Evolutionary conservation across 1,139 yeast genomes (phyloP), one percentile per base, ranked within the genome.

Genomic region (Geotrichum klebahnii): DNA sequence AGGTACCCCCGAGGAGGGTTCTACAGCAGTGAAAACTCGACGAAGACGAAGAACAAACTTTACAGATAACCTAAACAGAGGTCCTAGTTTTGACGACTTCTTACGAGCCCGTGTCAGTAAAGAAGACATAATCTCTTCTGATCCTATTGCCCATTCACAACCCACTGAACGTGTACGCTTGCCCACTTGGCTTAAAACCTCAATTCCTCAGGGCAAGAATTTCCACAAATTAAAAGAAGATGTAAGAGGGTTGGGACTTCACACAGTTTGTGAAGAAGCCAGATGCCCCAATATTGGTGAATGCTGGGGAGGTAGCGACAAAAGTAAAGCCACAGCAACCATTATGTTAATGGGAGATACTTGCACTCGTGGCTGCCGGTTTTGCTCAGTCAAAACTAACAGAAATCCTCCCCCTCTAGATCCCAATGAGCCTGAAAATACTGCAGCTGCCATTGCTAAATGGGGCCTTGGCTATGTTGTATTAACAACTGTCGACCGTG

Each of bases 391-490:
- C 46, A 94, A 94, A 69, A 94, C 98, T 1, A 82, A 82, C 67
- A 77, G 98, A 61, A 73, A 73, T 3, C 99, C 99, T 0, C 81
- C 84, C 0, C 80, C 89, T 9, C 84, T 96, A 5, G 98, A 94
- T 69, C 96, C 97, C 28, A 81, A 79, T 75, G 99, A 94, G 66
- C 99, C 99, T 0, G 96, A 87, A 66, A 89, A 92, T 63, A 94
- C 98, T 0, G 97, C 98, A 0, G 97, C 87, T 62, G 98, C 98
- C 24, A 89, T 94, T 54, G 82, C 90, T 48, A 81, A 96, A 69
- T 94, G 99, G 99, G 98, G 97, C 0, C 77, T 94, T 57, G 99
- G 99, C 24, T 94, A 94, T 66, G 97, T 94, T 31, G 99, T 94
- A 35, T 74, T 94, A 59, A 94, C 99, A 20, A 90, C 98, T 0